Percentiles rank a stretch among this genome's conserved stretches.
Conservation (phyloP, 768 basidiomycete species). For the Tylopilus balloui region DNA sequence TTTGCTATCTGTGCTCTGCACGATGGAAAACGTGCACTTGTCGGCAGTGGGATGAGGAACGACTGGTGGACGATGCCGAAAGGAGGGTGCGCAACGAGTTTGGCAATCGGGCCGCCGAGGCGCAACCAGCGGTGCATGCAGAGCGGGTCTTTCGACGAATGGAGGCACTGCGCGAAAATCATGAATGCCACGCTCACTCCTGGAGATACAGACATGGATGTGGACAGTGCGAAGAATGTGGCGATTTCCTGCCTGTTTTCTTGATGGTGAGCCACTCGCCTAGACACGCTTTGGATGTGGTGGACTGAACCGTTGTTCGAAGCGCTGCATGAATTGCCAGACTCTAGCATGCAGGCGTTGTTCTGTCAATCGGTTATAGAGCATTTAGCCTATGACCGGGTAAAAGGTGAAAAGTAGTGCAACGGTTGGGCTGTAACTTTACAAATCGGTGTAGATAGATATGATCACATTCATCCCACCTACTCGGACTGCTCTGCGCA, state of each 20-base stretch:
- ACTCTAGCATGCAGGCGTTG: slow-evolving; percentile 24
- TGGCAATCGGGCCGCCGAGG: slow-evolving; percentile 8
- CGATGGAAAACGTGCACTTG: slow-evolving; percentile 62
- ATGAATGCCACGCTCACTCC: slow-evolving; percentile 45
- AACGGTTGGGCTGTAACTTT: neutral
- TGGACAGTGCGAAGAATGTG: slow-evolving; percentile 46
- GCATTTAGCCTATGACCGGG: neutral
- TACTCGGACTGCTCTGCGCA: slow-evolving; percentile 2
- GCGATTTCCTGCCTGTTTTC: slow-evolving; percentile 34
- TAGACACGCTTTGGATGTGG: neutral
- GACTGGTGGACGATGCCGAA: slow-evolving; percentile 28
- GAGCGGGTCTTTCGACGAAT: slow-evolving; percentile 22
- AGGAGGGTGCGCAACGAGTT: slow-evolving; percentile 25
- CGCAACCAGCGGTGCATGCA: slow-evolving; percentile 15
- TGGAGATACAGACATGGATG: slow-evolving; percentile 45
- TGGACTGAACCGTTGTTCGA: neutral
- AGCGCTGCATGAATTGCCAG: slow-evolving; percentile 26
- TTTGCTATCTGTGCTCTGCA: slow-evolving; percentile 62
- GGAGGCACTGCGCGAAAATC: slow-evolving; percentile 42
- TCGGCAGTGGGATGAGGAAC: slow-evolving; percentile 58
- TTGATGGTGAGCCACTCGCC: slow-evolving; percentile 41
- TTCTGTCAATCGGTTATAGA: slow-evolving; percentile 26
- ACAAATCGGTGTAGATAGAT: neutral
- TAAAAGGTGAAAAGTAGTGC: neutral
- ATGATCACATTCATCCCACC: neutral